Conservation (phyloP, 1,284 basidiomycete species). For the Marasmius fiardii region DNA sequence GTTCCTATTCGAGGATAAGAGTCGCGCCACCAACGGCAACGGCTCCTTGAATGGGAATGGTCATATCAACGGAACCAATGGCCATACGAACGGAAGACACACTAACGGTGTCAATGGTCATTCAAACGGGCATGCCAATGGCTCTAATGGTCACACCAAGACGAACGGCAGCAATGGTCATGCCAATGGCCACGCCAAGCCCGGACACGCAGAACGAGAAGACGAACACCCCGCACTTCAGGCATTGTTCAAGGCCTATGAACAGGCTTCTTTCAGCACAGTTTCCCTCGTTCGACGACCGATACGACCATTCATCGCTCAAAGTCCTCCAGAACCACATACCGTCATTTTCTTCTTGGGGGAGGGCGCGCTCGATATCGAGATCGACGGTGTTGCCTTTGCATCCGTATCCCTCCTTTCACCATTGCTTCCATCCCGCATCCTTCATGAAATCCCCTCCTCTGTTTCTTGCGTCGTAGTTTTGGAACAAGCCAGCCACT, state of each 20-base stretch:
- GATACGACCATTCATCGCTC: conserved; percentile 45
- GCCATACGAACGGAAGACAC: conserved; percentile 27
- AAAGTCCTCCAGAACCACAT: conserved; percentile 50
- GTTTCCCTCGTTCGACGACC: conserved; percentile 60
- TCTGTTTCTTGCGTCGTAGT: conserved; percentile 76
- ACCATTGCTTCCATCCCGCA: conserved; percentile 66
- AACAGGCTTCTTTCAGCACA: conserved; percentile 61
- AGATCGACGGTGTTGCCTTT: conserved; percentile 61
- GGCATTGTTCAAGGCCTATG: conserved; percentile 53
- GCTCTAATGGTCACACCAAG: conserved; percentile 26
- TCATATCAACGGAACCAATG: conserved; percentile 22
- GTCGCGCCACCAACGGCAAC: conserved; percentile 21
- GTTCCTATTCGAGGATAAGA: conserved; percentile 47
- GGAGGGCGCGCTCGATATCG: conserved; percentile 37
- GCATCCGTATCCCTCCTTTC: conserved; percentile 72
- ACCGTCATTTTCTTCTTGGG: conserved; percentile 76
- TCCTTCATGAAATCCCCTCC: conserved; percentile 63
- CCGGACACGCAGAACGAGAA: conserved; percentile 12
- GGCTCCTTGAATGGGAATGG: conserved; percentile 27
- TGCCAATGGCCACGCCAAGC: conserved; percentile 26
- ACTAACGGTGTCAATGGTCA: conserved; percentile 18
- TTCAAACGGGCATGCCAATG: conserved; percentile 18
- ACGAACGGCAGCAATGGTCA: conserved; percentile 25
- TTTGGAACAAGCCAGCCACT: conserved; percentile 76
- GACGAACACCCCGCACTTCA: conserved; percentile 21